phyloP scores from a whole-genome alignment of 208 protist species.

The Lotmaria passim region DNA sequence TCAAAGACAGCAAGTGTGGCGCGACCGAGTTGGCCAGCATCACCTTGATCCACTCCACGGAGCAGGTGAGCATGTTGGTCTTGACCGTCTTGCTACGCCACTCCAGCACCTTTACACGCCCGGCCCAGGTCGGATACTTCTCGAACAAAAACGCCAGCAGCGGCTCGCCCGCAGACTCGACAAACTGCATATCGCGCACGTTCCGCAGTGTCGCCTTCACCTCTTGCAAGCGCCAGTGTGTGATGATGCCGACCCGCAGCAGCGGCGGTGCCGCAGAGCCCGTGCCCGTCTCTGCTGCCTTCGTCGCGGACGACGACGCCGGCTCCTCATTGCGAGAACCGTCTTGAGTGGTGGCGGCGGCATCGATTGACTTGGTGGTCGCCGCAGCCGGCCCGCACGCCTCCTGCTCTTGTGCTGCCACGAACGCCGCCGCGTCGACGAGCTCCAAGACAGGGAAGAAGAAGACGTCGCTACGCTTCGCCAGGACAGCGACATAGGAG shows the following conservation, averaged over 20 bases:
- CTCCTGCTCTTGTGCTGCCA: conserved; percentile 1
- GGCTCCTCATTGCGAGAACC: not conserved
- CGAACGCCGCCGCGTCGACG: conserved; percentile 14
- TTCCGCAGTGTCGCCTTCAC: conserved; percentile 69
- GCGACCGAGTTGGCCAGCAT: conserved; percentile 39
- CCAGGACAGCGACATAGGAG: conserved; percentile 66
- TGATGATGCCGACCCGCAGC: conserved; percentile 50
- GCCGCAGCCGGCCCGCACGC: no score
- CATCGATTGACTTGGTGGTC: not conserved
- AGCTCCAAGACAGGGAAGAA: conserved; percentile 63
- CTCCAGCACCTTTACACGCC: conserved; percentile 82
- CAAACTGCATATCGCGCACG: conserved; percentile 88
- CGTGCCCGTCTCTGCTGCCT: not conserved
- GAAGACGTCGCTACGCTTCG: conserved; percentile 72
- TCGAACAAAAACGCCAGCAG: conserved; percentile 84
- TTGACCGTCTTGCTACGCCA: conserved; percentile 80
- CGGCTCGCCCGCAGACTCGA: conserved; percentile 77
- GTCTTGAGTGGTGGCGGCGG: conserved; percentile 10
- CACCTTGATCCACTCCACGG: conserved; percentile 77
- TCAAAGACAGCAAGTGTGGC: conserved; percentile 69
- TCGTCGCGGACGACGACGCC: not conserved
- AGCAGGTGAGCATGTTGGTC: conserved; percentile 81
- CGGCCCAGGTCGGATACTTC: conserved; percentile 78
- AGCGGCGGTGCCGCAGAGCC: conserved; percentile 22
- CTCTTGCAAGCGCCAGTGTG: conserved; percentile 40